phyloP scores from a whole-genome alignment of 83 land plant species.

The Larix sibirica region DNA sequence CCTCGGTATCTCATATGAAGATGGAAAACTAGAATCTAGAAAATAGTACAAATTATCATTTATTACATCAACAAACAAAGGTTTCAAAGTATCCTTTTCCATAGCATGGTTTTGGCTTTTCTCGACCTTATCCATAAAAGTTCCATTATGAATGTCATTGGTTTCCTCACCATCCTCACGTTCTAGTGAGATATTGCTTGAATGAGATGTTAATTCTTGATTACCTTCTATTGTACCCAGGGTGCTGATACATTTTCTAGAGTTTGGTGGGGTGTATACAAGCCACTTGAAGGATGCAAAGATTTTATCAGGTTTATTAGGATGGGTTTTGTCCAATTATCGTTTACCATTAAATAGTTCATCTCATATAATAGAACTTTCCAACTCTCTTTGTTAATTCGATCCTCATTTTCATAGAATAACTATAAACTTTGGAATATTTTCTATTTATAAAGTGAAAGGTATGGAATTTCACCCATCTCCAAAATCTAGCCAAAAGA shows the following conservation, averaged over 20 bases:
- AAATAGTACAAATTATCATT: background rate
- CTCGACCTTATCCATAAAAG: background rate
- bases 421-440: slow-evolving; percentile 35
- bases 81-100: background rate
- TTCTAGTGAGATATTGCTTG: background rate
- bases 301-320: slow-evolving; percentile 28
- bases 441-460: slow-evolving; percentile 51
- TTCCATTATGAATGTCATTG: background rate
- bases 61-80: slow-evolving; percentile 3
- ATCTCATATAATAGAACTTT: slow-evolving; percentile 25
- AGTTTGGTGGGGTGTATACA: background rate
- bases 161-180: background rate
- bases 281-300: slow-evolving; percentile 26
- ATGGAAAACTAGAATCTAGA: slow-evolving; percentile 30
- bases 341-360: background rate
- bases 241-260: background rate
- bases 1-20: slow-evolving; percentile 42
- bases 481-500: slow-evolving; percentile 55
- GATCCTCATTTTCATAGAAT: slow-evolving; percentile 26
- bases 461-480: slow-evolving; percentile 56
- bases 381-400: slow-evolving; percentile 23
- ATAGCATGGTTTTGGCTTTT: background rate
- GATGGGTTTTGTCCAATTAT: slow-evolving; percentile 29
- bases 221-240: background rate
- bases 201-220: background rate